Conservation (phyloP, 305 asterid species). For the Fraxinus sp. region DNA sequence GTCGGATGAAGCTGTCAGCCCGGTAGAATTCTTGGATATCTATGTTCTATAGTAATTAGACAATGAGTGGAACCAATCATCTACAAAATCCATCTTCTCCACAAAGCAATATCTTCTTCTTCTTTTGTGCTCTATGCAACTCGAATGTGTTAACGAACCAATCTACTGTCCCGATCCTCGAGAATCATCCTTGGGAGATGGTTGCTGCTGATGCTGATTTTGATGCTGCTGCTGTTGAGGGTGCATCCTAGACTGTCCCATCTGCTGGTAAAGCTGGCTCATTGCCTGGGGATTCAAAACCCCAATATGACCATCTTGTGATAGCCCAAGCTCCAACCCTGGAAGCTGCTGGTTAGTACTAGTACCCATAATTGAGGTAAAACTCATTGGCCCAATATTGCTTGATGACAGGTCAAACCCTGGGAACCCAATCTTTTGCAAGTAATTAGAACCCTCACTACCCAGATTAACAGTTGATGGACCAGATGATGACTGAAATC, state of each 20-base stretch:
- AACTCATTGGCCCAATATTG: slow-evolving; percentile 45
- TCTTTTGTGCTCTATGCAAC: slow-evolving; percentile 9
- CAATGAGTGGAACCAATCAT: slow-evolving; percentile 17
- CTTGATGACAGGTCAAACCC: slow-evolving; percentile 54
- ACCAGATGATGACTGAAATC: slow-evolving; percentile 41
- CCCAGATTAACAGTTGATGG: slow-evolving; percentile 38
- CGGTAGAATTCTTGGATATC: slow-evolving; percentile 18
- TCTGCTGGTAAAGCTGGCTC: slow-evolving; percentile 63
- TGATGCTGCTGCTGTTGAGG: slow-evolving; percentile 27
- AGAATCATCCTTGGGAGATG: slow-evolving; percentile 60
- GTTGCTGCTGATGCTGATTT: slow-evolving; percentile 25
- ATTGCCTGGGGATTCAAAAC: slow-evolving; percentile 49
- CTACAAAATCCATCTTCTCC: slow-evolving; percentile 15
- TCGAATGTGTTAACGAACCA: background rate
- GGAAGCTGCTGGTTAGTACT: slow-evolving; percentile 48
- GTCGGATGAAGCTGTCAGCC: slow-evolving; percentile 25
- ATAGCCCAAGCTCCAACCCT: slow-evolving; percentile 64
- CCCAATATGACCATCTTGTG: slow-evolving; percentile 67
- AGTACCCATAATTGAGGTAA: slow-evolving; percentile 48
- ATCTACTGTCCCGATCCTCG: slow-evolving; percentile 57
- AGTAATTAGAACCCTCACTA: slow-evolving; percentile 39
- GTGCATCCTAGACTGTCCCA: slow-evolving; percentile 39
- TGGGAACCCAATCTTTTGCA: slow-evolving; percentile 49
- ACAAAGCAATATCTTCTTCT: background rate
- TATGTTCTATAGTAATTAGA: slow-evolving; percentile 7